Conservation (phyloP, 2,329 filamentous ascomycete species). For the Zymoseptoria pseudotritici region DNA sequence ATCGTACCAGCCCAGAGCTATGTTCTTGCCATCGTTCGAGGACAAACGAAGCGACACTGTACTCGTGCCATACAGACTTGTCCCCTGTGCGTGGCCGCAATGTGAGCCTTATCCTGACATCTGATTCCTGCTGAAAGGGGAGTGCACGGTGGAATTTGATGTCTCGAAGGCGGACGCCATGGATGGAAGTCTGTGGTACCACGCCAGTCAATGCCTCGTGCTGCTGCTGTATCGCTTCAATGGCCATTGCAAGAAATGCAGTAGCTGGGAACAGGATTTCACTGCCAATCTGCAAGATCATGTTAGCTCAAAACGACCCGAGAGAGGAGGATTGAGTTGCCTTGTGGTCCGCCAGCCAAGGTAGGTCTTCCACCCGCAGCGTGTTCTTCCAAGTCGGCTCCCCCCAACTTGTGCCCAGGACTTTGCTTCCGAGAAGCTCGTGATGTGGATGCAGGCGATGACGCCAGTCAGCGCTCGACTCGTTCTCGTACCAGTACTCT, state of each 20-base stretch:
- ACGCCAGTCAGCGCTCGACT: slow-evolving; percentile 5
- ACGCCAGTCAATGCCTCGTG: neutral
- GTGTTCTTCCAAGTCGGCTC: slow-evolving; percentile 9
- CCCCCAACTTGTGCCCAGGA: neutral
- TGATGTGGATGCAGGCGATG: slow-evolving; percentile 3
- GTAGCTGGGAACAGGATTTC: too few relatives aligned
- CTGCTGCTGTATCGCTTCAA: neutral
- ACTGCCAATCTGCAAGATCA: too few relatives aligned
- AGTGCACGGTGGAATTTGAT: neutral
- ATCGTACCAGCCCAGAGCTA: too few relatives aligned
- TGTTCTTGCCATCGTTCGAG: too few relatives aligned
- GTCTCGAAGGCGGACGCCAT: neutral
- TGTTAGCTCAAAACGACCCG: neutral
- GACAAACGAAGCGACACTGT: too few relatives aligned
- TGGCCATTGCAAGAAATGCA: too few relatives aligned
- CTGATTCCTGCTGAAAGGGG: too few relatives aligned
- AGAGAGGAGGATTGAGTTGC: neutral
- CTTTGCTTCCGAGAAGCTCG: slow-evolving; percentile 7
- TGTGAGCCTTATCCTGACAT: too few relatives aligned
- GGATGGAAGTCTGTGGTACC: neutral
- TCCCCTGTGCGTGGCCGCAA: too few relatives aligned
- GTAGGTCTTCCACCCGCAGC: slow-evolving; percentile 3
- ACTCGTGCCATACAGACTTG: too few relatives aligned
- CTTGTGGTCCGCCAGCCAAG: slow-evolving; percentile 13
- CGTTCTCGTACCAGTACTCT: slow-evolving; percentile 9